phyloP scores from a whole-genome alignment of 1,284 basidiomycete genomes.

The Tremellales sp. region DNA sequence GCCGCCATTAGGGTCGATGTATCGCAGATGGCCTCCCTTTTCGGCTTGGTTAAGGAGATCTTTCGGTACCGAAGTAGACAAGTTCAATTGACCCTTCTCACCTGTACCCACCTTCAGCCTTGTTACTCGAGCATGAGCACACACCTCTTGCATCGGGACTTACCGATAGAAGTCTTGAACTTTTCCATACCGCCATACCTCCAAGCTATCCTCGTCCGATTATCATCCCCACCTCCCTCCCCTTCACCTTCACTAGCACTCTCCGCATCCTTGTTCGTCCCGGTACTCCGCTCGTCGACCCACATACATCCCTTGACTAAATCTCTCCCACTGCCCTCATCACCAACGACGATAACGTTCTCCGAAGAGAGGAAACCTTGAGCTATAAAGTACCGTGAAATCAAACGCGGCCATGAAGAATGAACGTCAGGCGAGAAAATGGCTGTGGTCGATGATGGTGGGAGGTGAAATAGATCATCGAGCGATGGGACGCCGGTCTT shows the following conservation, averaged over 20 bases:
- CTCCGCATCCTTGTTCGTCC: slow-evolving; percentile 24
- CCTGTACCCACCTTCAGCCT: neutral
- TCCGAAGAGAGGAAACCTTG: slow-evolving; percentile 77
- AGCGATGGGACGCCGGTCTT: slow-evolving; percentile 84
- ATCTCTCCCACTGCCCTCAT: slow-evolving; percentile 49
- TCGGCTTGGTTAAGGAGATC: slow-evolving; percentile 17
- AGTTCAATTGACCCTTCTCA: slow-evolving; percentile 12
- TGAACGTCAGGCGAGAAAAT: slow-evolving; percentile 76
- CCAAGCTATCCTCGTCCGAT: slow-evolving; percentile 75
- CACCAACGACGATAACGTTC: slow-evolving; percentile 59
- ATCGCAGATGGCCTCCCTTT: slow-evolving; percentile 14
- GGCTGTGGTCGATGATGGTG: slow-evolving; percentile 60
- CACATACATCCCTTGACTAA: slow-evolving; percentile 75
- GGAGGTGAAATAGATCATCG: slow-evolving; percentile 94
- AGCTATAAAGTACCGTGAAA: slow-evolving; percentile 81
- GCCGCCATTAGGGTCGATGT: slow-evolving; percentile 14
- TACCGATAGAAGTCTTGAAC: slow-evolving; percentile 76
- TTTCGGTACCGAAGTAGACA: slow-evolving; percentile 28
- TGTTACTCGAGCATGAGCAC: neutral
- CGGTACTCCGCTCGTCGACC: slow-evolving; percentile 51
- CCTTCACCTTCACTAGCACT: slow-evolving; percentile 53
- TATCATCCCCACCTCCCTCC: slow-evolving; percentile 48
- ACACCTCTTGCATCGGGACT: slow-evolving; percentile 5
- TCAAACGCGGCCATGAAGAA: slow-evolving; percentile 77
- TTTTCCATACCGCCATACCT: slow-evolving; percentile 87